Conservation (phyloP, 2,329 filamentous ascomycete genomes). For the Epichloe amarillans region DNA sequence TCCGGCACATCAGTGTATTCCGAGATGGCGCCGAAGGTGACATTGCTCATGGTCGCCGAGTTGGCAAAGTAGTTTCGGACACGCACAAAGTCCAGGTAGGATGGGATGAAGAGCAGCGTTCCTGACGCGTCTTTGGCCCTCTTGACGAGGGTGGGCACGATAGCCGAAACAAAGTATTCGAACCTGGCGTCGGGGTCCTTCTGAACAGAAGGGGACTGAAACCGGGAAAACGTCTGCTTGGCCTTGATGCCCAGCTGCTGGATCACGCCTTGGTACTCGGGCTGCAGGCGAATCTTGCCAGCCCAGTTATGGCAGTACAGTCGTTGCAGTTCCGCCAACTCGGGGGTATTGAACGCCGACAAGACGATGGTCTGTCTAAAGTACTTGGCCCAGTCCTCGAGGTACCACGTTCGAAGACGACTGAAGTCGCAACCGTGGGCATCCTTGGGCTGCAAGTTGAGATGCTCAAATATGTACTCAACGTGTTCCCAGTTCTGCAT, state of each 20-base stretch:
- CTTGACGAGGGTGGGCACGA: conserved; percentile 63
- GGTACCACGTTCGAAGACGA: conserved; percentile 79
- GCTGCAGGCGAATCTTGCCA: conserved; percentile 63
- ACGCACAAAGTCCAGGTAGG: conserved; percentile 89
- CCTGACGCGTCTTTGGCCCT: conserved; percentile 51
- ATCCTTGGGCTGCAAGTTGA: conserved; percentile 82
- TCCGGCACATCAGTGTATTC: conserved; percentile 76
- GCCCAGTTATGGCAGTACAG: conserved; percentile 66
- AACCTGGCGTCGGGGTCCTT: conserved; percentile 81
- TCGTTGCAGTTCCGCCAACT: conserved; percentile 69
- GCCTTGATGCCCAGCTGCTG: conserved; percentile 58
- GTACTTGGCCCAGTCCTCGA: conserved; percentile 70
- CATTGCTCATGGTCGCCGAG: conserved; percentile 36
- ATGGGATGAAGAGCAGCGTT: conserved; percentile 78
- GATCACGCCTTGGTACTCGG: conserved; percentile 57
- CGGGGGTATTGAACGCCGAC: conserved; percentile 74
- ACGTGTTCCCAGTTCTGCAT: conserved; percentile 99
- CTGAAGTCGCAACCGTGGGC: conserved; percentile 89
- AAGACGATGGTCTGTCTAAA: conserved; percentile 78
- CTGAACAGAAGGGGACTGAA: conserved; percentile 56
- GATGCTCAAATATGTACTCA: conserved; percentile 78
- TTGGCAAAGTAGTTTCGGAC: conserved; percentile 86
- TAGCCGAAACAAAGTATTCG: conserved; percentile 73
- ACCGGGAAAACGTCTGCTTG: conserved; percentile 82
- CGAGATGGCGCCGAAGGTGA: conserved; percentile 63